phyloP scores from a whole-genome alignment of 306 rosid genomes.

The Quercus parvula region DNA sequence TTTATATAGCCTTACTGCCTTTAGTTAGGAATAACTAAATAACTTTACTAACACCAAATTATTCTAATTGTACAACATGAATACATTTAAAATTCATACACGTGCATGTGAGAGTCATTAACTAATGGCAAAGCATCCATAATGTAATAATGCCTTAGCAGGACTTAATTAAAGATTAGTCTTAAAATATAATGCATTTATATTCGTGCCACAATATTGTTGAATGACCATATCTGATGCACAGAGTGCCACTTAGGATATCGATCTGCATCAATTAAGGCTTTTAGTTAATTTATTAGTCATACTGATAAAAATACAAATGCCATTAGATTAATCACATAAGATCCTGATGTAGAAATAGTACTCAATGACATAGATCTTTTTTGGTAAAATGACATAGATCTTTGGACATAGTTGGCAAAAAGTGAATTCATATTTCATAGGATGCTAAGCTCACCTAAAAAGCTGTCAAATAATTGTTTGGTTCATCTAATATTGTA shows the following conservation, averaged over 20 bases:
- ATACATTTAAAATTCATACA: slow-evolving; percentile 7
- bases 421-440: not conserved
- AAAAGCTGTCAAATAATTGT: not conserved
- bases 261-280: not conserved
- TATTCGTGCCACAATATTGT: not conserved
- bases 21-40: slow-evolving; percentile 24
- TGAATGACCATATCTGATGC: not conserved
- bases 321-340: no score
- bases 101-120: slow-evolving; percentile 7
- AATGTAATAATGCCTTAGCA: not conserved
- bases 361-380: not conserved
- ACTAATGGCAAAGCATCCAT: slow-evolving; percentile 1
- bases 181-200: not conserved
- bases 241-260: not conserved
- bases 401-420: not conserved
- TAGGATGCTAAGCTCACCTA: not conserved
- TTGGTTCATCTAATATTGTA: not conserved
- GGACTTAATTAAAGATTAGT: not conserved
- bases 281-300: not conserved
- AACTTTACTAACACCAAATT: slow-evolving; percentile 21
- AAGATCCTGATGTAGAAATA: not conserved
- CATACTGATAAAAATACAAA: not conserved
- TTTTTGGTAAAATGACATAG: not conserved
- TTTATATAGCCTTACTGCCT: no score
- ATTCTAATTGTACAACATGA: not conserved